Base-by-base conservation (phyloP, 2,329 filamentous ascomycete genomes). In the Gnomoniopsis smithogilvyi region DNA sequence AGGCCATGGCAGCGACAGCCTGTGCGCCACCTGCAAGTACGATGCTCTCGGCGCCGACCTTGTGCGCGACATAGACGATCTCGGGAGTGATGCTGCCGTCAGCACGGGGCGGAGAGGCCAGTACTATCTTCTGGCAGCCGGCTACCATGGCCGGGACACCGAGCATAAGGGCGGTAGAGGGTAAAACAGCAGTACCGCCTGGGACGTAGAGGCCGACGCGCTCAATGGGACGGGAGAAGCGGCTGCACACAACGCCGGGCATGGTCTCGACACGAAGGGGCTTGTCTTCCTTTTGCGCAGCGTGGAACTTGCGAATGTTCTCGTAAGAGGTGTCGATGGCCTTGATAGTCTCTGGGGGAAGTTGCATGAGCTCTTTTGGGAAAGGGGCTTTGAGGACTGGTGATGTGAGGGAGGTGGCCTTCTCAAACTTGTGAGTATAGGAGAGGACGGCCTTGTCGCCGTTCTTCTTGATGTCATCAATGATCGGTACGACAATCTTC, bases 341-440 rank as follows among this genome's bases (percentile, higher is more conserved):
- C 68, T 91, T 82, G 65, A 90, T 91, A 0, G 92, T 96, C 73
- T 96, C 93, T 1, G 85, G 80, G 0, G 90, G 78, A 17, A 99
- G 80, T 63, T 92, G 81, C 95, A 99, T 98, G 48, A 98, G 79
- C 60, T 87, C 84, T 65, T 87, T 76, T 1, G 92, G 88, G 79
- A 96, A 99, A 0, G 95, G 95, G 1, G 95, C 94, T 68, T 87
- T 89, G 63, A 99, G 80, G 15, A 99, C 92, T 0, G 94, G 92
- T 1, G 92, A 94, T 15, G 86, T 95, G 61, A 99, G 80, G 2
- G 91, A 94, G 0, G 91, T 96, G 1, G 94, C 95, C 77, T 94
- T 96, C 72, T 99, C 95, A 67, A 99, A 99, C 74, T 96, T 96
- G 82, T 97, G 93, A 1, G 95, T 98, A 74, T 96, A 98, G 53